Percentiles rank a stretch among this genome's conserved stretches.
phyloP scores from a whole-genome alignment of 2,329 filamentous ascomycete genomes.

The Aspergillus novofumigatus region DNA sequence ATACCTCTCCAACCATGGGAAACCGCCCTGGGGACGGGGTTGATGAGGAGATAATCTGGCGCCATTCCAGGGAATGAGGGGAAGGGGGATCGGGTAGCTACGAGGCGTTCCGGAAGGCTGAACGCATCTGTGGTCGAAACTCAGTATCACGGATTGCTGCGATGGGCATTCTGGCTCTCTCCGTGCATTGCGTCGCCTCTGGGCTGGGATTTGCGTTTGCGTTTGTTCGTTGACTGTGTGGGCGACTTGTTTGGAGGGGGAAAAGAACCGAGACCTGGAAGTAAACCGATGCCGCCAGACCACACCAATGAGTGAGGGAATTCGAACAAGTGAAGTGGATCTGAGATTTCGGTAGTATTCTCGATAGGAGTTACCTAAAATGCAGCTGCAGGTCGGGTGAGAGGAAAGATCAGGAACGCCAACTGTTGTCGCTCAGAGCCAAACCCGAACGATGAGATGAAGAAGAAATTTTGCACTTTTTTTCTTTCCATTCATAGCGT shows the following conservation, averaged over 20 bases:
- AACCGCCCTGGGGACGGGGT: slow-evolving; percentile 25
- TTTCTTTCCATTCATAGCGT: slow-evolving; percentile 18
- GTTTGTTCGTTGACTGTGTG: not conserved
- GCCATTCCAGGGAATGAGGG: slow-evolving; percentile 26
- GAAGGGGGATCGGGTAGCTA: not conserved
- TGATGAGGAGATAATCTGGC: slow-evolving; percentile 84
- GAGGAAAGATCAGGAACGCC: slow-evolving; percentile 18
- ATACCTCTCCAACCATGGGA: slow-evolving; percentile 76
- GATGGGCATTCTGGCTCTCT: not conserved
- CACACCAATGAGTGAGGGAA: not conserved
- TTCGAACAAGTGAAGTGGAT: not conserved
- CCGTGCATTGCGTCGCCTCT: not conserved
- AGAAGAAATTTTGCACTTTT: slow-evolving; percentile 1
- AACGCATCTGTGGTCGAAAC: not conserved
- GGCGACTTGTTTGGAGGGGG: not conserved
- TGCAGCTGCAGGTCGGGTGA: not conserved
- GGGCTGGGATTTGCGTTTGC: not conserved
- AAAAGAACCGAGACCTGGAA: not conserved
- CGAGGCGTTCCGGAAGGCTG: not conserved
- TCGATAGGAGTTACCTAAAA: slow-evolving; percentile 1
- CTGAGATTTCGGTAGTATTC: not conserved
- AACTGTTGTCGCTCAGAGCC: not conserved
- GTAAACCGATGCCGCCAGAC: not conserved
- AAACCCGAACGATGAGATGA: not conserved
- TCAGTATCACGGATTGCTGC: not conserved